A percentile compares a stretch with the other conserved stretches of the same genome.
phyloP scores from a whole-genome alignment of 1,139 yeast species.

The Taiozyma sp. region DNA sequence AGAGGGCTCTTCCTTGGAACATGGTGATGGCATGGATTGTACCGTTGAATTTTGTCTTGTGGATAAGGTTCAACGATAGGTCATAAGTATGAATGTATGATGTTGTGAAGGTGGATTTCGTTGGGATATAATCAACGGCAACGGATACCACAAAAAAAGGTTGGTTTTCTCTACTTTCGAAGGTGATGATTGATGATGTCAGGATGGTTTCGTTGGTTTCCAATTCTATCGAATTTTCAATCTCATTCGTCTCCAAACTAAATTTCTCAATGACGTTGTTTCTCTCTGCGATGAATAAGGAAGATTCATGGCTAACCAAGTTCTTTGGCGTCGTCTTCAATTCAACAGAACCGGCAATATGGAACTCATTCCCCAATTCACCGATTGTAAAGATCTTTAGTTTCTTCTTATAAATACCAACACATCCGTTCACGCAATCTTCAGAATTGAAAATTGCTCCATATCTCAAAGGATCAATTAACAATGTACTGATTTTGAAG shows the following conservation, averaged over 20 bases:
- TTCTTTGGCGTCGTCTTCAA: slow-evolving; percentile 53
- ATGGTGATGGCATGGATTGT: slow-evolving; percentile 45
- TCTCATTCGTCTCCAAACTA: slow-evolving; percentile 32
- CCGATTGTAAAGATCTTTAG: slow-evolving; percentile 62
- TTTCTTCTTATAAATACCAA: slow-evolving; percentile 52
- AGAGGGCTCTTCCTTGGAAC: slow-evolving; percentile 61
- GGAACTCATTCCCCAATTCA: slow-evolving; percentile 42
- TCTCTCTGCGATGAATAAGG: slow-evolving; percentile 11
- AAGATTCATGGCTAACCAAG: slow-evolving; percentile 28
- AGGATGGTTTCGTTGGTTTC: slow-evolving; percentile 39
- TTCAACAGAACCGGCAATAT: slow-evolving; percentile 34
- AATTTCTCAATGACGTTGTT: slow-evolving; percentile 53
- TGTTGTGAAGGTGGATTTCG: slow-evolving; percentile 27
- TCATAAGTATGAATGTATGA: slow-evolving; percentile 38
- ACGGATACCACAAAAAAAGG: slow-evolving; percentile 48
- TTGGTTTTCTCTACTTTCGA: slow-evolving; percentile 30
- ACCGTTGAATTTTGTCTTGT: slow-evolving; percentile 54
- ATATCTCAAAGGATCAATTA: slow-evolving; percentile 25
- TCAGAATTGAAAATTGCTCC: slow-evolving; percentile 58
- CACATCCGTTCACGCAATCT: slow-evolving; percentile 58
- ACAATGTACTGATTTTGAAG: slow-evolving; percentile 12
- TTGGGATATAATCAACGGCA: slow-evolving; percentile 27
- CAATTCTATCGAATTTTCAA: slow-evolving; percentile 40
- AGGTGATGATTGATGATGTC: slow-evolving; percentile 31
- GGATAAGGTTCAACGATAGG: slow-evolving; percentile 43